Percentiles rank a stretch among this genome's conserved stretches.
Evolutionary conservation across 202 grass and related monocot species (phyloP).

Genomic region (Saccharum hybrid): DNA sequence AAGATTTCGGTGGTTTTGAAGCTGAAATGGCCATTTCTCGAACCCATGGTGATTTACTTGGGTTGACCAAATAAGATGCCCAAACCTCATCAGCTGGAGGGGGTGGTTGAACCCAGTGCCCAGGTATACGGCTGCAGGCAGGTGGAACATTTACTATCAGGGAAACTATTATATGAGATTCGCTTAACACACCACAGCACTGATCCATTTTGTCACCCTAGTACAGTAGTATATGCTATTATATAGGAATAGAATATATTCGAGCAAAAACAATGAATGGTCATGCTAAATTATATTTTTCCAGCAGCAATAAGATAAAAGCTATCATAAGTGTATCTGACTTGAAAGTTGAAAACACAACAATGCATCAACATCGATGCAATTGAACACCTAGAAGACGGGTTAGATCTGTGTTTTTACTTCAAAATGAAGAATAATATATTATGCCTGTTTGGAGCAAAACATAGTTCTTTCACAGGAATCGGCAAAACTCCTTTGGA

Average conservation of each 20-base stretch:
- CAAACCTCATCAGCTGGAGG: conserved; percentile 81
- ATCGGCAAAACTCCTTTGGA: too few species aligned
- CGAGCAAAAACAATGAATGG: neutral
- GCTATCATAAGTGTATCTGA: conserved; percentile 12
- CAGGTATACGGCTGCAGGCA: conserved; percentile 75
- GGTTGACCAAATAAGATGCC: conserved; percentile 79
- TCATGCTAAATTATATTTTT: conserved; percentile 22
- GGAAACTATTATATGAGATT: neutral
- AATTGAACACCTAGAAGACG: neutral
- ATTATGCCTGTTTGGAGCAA: neutral
- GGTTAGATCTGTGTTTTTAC: neutral
- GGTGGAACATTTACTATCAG: conserved; percentile 32
- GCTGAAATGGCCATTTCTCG: conserved; percentile 30
- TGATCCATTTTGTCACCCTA: neutral
- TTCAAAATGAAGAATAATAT: neutral
- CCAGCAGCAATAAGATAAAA: conserved; percentile 27
- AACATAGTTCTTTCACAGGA: neutral
- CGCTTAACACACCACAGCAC: neutral
- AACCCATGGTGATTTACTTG: conserved; percentile 53
- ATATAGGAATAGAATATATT: neutral
- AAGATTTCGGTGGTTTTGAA: conserved; percentile 13
- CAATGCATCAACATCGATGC: conserved; percentile 7
- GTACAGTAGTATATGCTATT: neutral
- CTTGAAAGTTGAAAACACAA: conserved; percentile 24
- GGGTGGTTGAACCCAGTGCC: conserved; percentile 83